Conservation (phyloP, 768 basidiomycete species). For the Lyophyllum shimeji region DNA sequence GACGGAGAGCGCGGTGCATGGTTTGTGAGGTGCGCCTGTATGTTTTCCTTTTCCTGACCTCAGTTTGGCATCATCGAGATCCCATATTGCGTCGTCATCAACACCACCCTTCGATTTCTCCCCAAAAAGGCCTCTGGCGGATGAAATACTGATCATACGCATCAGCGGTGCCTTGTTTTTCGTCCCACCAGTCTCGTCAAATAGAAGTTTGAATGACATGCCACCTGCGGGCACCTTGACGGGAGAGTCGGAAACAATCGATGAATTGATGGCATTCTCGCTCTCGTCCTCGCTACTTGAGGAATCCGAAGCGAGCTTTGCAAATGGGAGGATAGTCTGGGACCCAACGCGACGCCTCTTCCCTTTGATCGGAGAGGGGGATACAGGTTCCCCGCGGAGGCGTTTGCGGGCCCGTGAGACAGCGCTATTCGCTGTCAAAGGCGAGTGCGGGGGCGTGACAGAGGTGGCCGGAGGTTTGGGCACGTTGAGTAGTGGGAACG, state of each 20-base stretch:
- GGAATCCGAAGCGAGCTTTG: constrained; percentile 28
- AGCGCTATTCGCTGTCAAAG: constrained; percentile 37
- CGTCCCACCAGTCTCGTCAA: constrained; percentile 43
- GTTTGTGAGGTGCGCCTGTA: constrained; percentile 4
- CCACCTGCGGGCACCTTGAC: constrained; percentile 56
- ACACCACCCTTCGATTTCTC: background rate
- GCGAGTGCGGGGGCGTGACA: constrained; percentile 22
- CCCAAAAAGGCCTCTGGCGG: constrained; percentile 14
- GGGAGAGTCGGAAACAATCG: constrained; percentile 72
- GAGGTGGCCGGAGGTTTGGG: constrained; percentile 19
- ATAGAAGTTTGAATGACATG: constrained; percentile 67
- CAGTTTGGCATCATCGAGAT: background rate
- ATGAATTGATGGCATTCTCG: constrained; percentile 38
- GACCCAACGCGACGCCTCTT: constrained; percentile 62
- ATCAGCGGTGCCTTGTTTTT: constrained; percentile 4
- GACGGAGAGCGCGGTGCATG: background rate
- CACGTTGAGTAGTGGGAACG: constrained; percentile 35
- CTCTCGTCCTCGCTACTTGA: constrained; percentile 36
- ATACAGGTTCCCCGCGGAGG: constrained; percentile 79
- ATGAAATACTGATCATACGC: constrained; percentile 12
- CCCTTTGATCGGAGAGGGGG: constrained; percentile 77
- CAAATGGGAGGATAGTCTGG: constrained; percentile 37
- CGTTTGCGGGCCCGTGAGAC: constrained; percentile 76
- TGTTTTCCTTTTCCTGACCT: background rate
- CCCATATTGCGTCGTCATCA: constrained; percentile 15